Conservation (phyloP, 1,139 yeast species). For the Debaryomycetaceae sp. region DNA sequence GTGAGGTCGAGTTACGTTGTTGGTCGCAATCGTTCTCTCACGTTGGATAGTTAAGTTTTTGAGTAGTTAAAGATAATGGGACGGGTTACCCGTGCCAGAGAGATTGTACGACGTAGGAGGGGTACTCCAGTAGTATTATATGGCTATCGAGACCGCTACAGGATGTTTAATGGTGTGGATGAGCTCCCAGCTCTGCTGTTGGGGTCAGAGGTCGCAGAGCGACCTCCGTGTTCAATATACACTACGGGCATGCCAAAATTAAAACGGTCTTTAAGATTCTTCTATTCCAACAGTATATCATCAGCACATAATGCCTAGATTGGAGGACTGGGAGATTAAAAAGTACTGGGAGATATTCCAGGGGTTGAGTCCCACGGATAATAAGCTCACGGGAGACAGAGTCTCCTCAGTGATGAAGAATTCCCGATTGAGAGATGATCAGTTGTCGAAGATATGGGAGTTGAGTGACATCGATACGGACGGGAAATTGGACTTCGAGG, state of each 20-base stretch:
- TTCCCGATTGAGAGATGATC: constrained; percentile 73
- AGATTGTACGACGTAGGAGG: no score
- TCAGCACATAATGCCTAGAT: constrained; percentile 44
- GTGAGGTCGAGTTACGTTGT: no score
- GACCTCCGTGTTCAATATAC: neutral
- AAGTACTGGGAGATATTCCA: constrained; percentile 97
- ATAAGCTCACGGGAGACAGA: constrained; percentile 78
- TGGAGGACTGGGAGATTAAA: constrained; percentile 92
- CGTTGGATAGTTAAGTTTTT: no score
- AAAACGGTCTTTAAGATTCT: neutral
- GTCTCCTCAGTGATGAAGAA: constrained; percentile 86
- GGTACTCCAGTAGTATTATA: no score
- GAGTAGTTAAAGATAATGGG: no score
- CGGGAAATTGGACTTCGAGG: constrained; percentile 91
- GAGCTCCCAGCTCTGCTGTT: neutral
- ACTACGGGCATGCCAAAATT: neutral
- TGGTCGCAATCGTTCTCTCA: no score
- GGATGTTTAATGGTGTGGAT: no score
- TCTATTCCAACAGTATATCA: neutral
- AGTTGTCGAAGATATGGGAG: constrained; percentile 84
- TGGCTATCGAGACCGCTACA: no score
- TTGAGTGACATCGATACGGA: constrained; percentile 90
- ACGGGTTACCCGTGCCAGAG: no score
- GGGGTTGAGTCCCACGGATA: constrained; percentile 77
- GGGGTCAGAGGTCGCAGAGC: neutral